Percentiles rank a stretch among this genome's conserved stretches.
These are phyloP conservation scores for Bryoglossum gracile DNA, from an alignment of 495 filamentous ascomycete genomes.

Conservation along the genomic window DNA sequence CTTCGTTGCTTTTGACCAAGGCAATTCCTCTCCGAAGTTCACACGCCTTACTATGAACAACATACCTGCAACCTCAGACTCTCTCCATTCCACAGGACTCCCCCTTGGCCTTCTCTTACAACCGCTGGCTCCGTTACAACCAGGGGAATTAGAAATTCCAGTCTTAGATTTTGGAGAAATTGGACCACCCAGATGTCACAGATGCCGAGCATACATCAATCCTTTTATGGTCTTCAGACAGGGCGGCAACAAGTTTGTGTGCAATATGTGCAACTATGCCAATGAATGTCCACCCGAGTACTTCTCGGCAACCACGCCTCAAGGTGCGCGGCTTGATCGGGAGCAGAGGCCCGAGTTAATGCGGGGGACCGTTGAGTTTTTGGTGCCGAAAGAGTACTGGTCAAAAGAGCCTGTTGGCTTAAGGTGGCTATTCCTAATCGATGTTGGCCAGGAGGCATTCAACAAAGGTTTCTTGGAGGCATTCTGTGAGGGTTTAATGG, in stretches of 20 bases:
- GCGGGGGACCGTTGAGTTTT: slow-evolving; percentile 88
- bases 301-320: slow-evolving; percentile 82
- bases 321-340: slow-evolving; percentile 80
- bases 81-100: slow-evolving; percentile 67
- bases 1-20: slow-evolving; percentile 89
- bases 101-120: slow-evolving; percentile 87
- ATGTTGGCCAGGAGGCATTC: slow-evolving; percentile 82
- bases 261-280: slow-evolving; percentile 96
- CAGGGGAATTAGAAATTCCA: slow-evolving; percentile 82
- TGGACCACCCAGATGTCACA: slow-evolving; percentile 85
- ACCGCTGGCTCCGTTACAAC: slow-evolving; percentile 74
- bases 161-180: slow-evolving; percentile 91
- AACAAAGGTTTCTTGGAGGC: slow-evolving; percentile 86
- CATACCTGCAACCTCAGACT: slow-evolving; percentile 77
- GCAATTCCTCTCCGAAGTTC: slow-evolving; percentile 93
- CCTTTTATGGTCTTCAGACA: slow-evolving; percentile 96
- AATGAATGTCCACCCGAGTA: slow-evolving; percentile 93
- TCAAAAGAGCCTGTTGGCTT: slow-evolving; percentile 86
- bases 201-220: slow-evolving; percentile 96
- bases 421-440: slow-evolving; percentile 84
- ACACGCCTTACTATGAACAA: slow-evolving; percentile 86
- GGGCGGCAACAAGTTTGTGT: slow-evolving; percentile 93
- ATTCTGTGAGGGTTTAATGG: slow-evolving; percentile 82
- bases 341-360: slow-evolving; percentile 84
- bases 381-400: slow-evolving; percentile 98